Percentiles rank a stretch among this genome's conserved stretches.
phyloP scores from a whole-genome alignment of 208 protist genomes.

The Plasmodiophora brassicae region DNA sequence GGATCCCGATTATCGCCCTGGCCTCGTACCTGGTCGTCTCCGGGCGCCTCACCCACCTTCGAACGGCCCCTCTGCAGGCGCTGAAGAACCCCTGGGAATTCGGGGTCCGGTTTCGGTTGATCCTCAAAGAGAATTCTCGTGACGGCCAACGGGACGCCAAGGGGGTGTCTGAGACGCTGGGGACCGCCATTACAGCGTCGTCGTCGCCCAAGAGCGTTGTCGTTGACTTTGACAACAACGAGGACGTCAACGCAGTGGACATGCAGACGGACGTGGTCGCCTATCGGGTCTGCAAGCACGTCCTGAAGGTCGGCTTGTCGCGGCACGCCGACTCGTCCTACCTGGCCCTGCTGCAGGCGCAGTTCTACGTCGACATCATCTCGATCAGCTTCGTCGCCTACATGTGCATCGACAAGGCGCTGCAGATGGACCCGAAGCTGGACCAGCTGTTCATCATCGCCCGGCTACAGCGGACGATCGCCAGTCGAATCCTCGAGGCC shows the following conservation, averaged over 20 bases:
- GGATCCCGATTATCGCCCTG: neutral
- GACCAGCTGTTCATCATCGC: neutral
- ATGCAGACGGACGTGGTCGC: neutral
- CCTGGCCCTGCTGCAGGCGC: neutral
- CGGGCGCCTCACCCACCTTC: neutral
- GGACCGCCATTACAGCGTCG: too few species aligned
- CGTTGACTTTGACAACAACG: neutral
- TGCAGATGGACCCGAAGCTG: neutral
- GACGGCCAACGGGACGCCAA: neutral
- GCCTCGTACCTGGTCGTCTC: neutral
- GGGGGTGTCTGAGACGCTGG: neutral
- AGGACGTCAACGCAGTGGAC: neutral
- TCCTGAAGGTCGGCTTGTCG: neutral
- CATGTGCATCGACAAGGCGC: neutral
- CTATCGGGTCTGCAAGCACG: neutral
- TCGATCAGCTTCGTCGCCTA: neutral
- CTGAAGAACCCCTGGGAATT: constrained; percentile 11
- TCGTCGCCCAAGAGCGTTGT: neutral
- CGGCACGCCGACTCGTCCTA: neutral
- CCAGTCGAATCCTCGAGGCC: neutral
- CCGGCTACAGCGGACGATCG: neutral
- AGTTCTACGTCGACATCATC: neutral
- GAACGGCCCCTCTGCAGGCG: neutral
- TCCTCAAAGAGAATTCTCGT: neutral
- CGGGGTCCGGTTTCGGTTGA: neutral